Percentiles rank a stretch among this genome's conserved stretches.
Evolutionary conservation across 768 basidiomycete species (phyloP).

Genomic region (Suillus variegatus): DNA sequence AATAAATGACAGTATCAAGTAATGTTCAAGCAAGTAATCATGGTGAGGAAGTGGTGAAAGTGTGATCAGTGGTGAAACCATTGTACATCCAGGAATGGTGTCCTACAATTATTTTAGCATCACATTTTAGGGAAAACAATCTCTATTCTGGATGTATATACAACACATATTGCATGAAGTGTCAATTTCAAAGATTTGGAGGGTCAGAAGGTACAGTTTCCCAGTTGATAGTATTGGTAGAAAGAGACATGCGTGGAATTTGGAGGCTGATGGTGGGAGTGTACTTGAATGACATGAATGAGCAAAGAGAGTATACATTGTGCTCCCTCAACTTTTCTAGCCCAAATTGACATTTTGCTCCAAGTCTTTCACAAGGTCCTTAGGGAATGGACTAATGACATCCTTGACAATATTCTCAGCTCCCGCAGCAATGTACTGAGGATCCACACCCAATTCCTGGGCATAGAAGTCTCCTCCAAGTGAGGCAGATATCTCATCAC

Average conservation of each 20-base stretch:
- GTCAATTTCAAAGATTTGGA: no score
- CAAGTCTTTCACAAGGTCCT: slow-evolving; percentile 21
- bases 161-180: no score
- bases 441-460: not conserved
- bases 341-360: slow-evolving; percentile 14
- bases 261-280: not conserved
- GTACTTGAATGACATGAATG: slow-evolving; percentile 17
- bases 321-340: slow-evolving; percentile 18
- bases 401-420: slow-evolving; percentile 18
- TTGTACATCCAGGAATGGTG: no score
- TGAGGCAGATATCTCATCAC: no score
- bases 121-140: no score
- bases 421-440: slow-evolving; percentile 17
- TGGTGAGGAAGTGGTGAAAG: no score
- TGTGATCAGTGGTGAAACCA: no score
- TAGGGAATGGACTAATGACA: slow-evolving; percentile 20
- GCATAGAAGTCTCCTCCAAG: not conserved
- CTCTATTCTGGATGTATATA: no score
- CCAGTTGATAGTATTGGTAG: slow-evolving; percentile 1
- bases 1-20: no score
- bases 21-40: no score
- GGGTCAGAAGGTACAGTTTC: no score
- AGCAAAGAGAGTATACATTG: slow-evolving; percentile 27
- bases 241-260: not conserved
- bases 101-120: no score